phyloP scores from a whole-genome alignment of 2,329 filamentous ascomycete species.

The Aspergillus versicolor region DNA sequence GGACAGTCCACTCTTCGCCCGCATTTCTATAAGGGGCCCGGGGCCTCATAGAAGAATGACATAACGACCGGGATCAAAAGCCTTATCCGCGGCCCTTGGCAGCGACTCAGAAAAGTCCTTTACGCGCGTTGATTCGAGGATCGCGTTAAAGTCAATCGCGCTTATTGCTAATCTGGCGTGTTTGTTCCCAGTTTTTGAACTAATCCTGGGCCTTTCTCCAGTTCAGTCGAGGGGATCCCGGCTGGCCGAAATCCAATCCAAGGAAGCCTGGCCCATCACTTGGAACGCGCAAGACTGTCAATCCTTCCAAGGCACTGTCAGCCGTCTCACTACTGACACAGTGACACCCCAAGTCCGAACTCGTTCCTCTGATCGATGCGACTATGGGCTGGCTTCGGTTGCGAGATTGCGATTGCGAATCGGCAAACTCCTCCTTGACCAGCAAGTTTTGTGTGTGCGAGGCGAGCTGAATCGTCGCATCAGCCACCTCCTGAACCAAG shows the following conservation, averaged over 20 bases:
- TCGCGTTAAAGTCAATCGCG: conserved; percentile 24
- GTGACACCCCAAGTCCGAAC: no score
- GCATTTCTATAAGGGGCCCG: conserved; percentile 1
- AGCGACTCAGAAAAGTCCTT: conserved; percentile 21
- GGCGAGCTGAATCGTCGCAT: conserved; percentile 11
- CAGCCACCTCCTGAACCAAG: conserved; percentile 24
- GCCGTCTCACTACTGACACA: no score
- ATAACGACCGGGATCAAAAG: conserved; percentile 15
- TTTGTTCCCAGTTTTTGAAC: conserved; percentile 12
- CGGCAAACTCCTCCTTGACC: not conserved
- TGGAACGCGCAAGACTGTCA: conserved; percentile 1
- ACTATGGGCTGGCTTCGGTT: not conserved
- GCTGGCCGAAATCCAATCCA: conserved; percentile 5
- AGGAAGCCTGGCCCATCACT: not conserved
- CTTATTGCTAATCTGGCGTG: conserved; percentile 28
- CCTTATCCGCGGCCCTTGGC: conserved; percentile 24
- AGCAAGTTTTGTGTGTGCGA: conserved; percentile 1
- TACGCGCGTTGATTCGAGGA: conserved; percentile 30
- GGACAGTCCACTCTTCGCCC: not conserved
- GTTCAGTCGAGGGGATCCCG: conserved; percentile 16
- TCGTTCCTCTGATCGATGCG: no score
- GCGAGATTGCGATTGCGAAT: not conserved
- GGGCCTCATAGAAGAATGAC: conserved; percentile 11
- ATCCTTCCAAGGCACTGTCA: not conserved
- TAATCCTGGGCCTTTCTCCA: not conserved